phyloP scores from a whole-genome alignment of 345 rosid genomes.

The Euphorbia tirucalli region DNA sequence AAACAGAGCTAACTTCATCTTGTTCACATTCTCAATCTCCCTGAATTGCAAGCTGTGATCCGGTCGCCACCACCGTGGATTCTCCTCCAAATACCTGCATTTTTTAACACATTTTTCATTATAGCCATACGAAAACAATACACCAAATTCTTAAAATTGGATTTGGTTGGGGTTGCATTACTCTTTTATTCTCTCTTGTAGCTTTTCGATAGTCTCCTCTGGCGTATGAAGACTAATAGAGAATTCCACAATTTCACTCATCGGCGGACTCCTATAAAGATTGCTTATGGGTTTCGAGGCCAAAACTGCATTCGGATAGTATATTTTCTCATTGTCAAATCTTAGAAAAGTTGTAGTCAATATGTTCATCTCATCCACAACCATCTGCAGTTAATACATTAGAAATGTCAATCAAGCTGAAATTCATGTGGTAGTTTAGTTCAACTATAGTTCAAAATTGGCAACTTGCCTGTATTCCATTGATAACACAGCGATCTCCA shows the following conservation, averaged over 20 bases:
- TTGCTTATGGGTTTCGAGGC: constrained; percentile 28
- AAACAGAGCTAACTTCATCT: background rate
- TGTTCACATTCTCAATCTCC: background rate
- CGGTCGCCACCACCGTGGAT: background rate
- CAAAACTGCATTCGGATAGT: constrained; percentile 22
- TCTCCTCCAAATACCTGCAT: background rate
- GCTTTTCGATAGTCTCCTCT: constrained; percentile 6
- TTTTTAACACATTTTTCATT: background rate
- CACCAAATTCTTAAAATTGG: background rate
- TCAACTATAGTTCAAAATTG: too few species aligned
- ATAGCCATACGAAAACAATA: background rate
- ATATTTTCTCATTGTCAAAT: constrained; percentile 24
- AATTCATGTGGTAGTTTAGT: too few species aligned
- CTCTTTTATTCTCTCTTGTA: constrained; percentile 14
- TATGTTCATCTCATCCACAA: constrained; percentile 26
- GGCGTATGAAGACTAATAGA: constrained; percentile 18
- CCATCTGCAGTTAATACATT: constrained; percentile 16
- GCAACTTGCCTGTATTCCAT: constrained; percentile 57
- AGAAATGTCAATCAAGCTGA: too few species aligned
- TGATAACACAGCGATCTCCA: constrained; percentile 76
- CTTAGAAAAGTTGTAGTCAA: constrained; percentile 18
- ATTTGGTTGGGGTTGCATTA: background rate
- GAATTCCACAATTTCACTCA: constrained; percentile 20
- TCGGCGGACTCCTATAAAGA: constrained; percentile 26
- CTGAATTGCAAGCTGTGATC: background rate